Evolutionary conservation across 345 rosid genomes (phyloP).

Genomic region (sweet orange (Citrus sinensis)): DNA sequence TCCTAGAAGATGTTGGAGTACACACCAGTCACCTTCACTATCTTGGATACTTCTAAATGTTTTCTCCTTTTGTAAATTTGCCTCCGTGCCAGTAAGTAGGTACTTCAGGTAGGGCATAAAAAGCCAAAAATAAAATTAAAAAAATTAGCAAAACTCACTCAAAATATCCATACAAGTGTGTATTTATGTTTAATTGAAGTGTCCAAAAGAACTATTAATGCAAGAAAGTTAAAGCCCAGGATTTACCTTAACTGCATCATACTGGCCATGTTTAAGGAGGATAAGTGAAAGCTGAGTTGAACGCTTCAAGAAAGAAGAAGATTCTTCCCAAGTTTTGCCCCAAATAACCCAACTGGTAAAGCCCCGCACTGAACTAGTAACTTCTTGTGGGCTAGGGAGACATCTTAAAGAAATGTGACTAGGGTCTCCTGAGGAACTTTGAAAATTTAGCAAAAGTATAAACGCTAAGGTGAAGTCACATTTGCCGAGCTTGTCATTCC

Average conservation of each 20-base stretch:
- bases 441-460: constrained; percentile 48
- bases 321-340: constrained; percentile 61
- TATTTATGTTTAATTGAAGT: neutral
- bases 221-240: neutral
- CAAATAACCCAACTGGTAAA: constrained; percentile 82
- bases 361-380: constrained; percentile 50
- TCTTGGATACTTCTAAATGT: constrained; percentile 69
- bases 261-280: constrained; percentile 79
- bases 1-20: constrained; percentile 90
- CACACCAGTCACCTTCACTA: constrained; percentile 69
- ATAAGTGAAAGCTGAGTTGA: constrained; percentile 66
- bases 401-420: constrained; percentile 23
- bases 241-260: constrained; percentile 82
- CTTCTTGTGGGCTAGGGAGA: constrained; percentile 57
- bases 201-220: neutral
- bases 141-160: constrained; percentile 22
- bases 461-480: constrained; percentile 76
- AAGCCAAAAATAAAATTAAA: neutral
- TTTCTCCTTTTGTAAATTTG: constrained; percentile 63
- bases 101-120: constrained; percentile 29
- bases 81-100: constrained; percentile 65
- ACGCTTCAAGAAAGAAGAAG: constrained; percentile 65
- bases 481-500: constrained; percentile 77
- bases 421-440: constrained; percentile 35
- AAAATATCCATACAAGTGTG: neutral